Evolutionary conservation across 1,284 basidiomycete genomes (phyloP).

Genomic region (Fomitopsis betulina): DNA sequence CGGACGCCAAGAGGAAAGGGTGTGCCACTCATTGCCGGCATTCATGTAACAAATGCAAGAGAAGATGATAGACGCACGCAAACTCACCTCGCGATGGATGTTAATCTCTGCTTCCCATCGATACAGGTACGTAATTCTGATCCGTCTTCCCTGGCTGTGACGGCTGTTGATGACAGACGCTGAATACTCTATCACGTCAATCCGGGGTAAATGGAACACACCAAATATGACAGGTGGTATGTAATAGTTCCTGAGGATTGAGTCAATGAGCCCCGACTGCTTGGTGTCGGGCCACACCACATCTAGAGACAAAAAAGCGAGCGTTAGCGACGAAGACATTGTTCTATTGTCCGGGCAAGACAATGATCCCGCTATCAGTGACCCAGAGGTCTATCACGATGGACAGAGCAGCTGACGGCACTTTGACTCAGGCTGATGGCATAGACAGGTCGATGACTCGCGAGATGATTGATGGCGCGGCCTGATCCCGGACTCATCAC

Average conservation of each 20-base stretch:
- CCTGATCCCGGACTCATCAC: no score
- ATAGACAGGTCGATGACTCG: no score
- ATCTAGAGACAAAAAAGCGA: conserved; percentile 26
- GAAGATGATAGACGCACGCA: background rate
- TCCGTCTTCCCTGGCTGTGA: conserved; percentile 50
- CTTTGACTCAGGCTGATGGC: background rate
- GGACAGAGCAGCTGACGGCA: background rate
- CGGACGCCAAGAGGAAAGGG: no score
- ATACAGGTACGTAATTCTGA: conserved; percentile 63
- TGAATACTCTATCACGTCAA: background rate
- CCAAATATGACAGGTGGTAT: conserved; percentile 65
- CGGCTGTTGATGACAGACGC: conserved; percentile 29
- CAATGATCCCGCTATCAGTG: no score
- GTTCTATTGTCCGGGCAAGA: background rate
- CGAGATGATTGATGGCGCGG: no score
- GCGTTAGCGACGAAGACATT: background rate
- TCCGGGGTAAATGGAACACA: conserved; percentile 23
- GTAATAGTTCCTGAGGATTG: conserved; percentile 38
- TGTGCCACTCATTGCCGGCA: no score
- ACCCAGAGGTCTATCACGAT: background rate
- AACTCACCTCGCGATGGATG: conserved; percentile 58
- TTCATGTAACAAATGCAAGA: background rate
- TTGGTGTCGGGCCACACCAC: conserved; percentile 50
- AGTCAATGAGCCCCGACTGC: conserved; percentile 36
- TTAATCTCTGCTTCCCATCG: conserved; percentile 76